Conservation (phyloP, 2,329 filamentous ascomycete genomes). For the Neofusicoccum umdonicola region DNA sequence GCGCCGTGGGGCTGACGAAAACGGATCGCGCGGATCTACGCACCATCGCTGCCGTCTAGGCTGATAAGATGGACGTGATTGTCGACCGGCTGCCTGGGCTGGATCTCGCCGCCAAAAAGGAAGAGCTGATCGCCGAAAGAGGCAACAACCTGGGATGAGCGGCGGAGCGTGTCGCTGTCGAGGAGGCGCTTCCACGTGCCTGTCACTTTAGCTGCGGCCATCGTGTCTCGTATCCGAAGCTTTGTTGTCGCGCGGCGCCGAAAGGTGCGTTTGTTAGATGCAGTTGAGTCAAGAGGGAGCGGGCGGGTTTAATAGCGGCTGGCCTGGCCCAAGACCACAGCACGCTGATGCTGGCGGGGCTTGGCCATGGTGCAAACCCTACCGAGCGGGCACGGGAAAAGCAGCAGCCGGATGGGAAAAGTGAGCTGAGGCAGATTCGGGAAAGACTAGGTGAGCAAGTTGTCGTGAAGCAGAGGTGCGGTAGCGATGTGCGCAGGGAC, state of each 20-base stretch:
- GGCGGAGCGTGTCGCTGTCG: slow-evolving; percentile 50
- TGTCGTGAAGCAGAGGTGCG: too few relatives aligned
- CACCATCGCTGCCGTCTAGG: neutral
- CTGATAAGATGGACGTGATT: slow-evolving; percentile 68
- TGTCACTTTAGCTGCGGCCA: slow-evolving; percentile 17
- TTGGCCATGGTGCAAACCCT: neutral
- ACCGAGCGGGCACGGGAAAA: neutral
- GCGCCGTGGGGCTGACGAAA: neutral
- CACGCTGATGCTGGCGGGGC: neutral
- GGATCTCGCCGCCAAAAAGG: slow-evolving; percentile 75
- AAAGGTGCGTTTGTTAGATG: neutral
- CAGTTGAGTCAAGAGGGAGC: neutral
- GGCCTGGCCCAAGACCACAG: neutral
- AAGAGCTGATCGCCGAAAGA: slow-evolving; percentile 58
- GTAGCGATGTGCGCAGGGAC: neutral
- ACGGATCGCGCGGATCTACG: neutral
- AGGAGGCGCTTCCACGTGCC: slow-evolving; percentile 39
- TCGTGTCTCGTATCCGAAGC: neutral
- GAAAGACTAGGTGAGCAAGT: neutral
- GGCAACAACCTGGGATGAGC: slow-evolving; percentile 72
- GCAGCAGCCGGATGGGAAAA: neutral
- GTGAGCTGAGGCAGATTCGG: neutral
- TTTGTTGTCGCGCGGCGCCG: neutral
- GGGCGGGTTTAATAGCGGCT: neutral
- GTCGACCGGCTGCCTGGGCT: slow-evolving; percentile 65